phyloP scores from a whole-genome alignment of 306 rosid species.

The Medicago lupulina region DNA sequence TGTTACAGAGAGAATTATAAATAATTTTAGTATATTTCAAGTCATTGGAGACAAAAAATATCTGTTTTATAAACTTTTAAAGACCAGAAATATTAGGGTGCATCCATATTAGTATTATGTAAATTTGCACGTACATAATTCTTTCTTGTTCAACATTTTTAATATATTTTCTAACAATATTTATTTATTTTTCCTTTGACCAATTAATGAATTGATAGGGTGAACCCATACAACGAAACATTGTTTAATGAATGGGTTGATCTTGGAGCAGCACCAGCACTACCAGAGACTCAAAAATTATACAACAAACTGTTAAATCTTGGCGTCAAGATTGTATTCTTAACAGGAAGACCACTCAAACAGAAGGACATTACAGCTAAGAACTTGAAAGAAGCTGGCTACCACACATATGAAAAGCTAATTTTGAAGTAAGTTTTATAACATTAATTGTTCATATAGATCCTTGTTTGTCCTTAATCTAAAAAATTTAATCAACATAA shows the following conservation, averaged over 20 bases:
- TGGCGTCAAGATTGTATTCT: constrained; percentile 56
- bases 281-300: constrained; percentile 56
- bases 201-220: constrained; percentile 33
- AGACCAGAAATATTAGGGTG: not conserved
- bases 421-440: constrained; percentile 52
- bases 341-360: constrained; percentile 51
- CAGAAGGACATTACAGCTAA: constrained; percentile 9
- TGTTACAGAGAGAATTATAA: too few species aligned
- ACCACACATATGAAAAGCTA: constrained; percentile 52
- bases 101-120: too few species aligned
- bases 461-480: too few species aligned
- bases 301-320: constrained; percentile 48
- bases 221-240: constrained; percentile 36
- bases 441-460: not conserved
- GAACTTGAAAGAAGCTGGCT: constrained; percentile 57
- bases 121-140: too few species aligned
- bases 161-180: not conserved
- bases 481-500: too few species aligned
- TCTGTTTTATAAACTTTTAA: too few species aligned
- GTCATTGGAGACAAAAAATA: not conserved
- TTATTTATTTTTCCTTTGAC: too few species aligned
- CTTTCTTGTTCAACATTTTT: not conserved
- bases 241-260: constrained; percentile 45
- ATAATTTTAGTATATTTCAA: not conserved
- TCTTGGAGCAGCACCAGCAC: constrained; percentile 48